phyloP scores from a whole-genome alignment of 768 basidiomycete genomes.

The Leccinellum rugosiceps region DNA sequence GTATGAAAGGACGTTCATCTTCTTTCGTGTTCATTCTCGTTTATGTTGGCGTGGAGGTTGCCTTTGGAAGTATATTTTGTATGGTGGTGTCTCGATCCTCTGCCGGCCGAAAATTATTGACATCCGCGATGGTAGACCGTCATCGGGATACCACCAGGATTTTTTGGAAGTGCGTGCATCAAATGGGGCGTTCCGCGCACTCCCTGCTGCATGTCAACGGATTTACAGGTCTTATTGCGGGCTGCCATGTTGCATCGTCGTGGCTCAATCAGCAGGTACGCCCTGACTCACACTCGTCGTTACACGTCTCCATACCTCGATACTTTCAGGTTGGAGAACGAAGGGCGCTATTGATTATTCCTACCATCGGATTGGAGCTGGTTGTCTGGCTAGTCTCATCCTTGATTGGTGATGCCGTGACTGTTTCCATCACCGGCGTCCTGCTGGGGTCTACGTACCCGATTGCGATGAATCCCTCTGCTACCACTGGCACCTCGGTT shows the following conservation, averaged over 20 bases:
- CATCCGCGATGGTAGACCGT: slow-evolving; percentile 42
- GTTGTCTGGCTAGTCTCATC: slow-evolving; percentile 56
- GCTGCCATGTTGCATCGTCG: slow-evolving; percentile 52
- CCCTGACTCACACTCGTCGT: background rate
- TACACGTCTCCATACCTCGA: background rate
- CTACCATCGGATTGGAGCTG: slow-evolving; percentile 55
- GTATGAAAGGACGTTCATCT: slow-evolving; percentile 52
- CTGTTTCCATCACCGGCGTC: slow-evolving; percentile 54
- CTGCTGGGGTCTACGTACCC: slow-evolving; percentile 52
- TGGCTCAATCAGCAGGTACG: slow-evolving; percentile 53
- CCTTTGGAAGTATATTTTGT: slow-evolving; percentile 34
- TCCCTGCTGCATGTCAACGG: background rate
- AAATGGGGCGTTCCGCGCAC: background rate
- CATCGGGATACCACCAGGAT: slow-evolving; percentile 51
- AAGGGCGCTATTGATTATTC: slow-evolving; percentile 44
- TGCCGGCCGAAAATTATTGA: slow-evolving; percentile 19
- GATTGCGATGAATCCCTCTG: slow-evolving; percentile 65
- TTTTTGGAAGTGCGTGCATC: slow-evolving; percentile 46
- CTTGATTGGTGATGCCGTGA: slow-evolving; percentile 51
- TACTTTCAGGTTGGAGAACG: slow-evolving; percentile 49
- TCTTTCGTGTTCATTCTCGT: slow-evolving; percentile 62
- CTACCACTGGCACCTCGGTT: slow-evolving; percentile 74
- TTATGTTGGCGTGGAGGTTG: slow-evolving; percentile 69
- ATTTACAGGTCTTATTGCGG: slow-evolving; percentile 50
- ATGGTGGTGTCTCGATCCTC: background rate